phyloP scores from a whole-genome alignment of 768 basidiomycete species.

The Rhodotorula paludigena region DNA sequence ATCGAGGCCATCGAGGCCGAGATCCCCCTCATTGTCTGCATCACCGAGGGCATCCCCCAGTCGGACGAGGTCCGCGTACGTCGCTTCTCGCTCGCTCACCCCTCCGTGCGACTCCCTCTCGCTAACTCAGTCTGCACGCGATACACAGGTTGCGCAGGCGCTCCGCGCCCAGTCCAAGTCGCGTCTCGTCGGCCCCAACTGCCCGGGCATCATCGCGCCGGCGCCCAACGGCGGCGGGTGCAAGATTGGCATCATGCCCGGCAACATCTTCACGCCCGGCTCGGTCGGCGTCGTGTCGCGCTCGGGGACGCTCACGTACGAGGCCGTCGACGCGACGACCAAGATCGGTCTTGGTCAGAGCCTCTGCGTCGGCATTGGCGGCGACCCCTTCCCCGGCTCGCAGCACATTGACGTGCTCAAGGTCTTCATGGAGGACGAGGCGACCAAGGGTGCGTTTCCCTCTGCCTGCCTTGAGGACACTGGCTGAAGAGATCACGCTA shows the following conservation, averaged over 20 bases:
- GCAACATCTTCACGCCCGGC: conserved; percentile 93
- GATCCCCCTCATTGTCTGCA: conserved; percentile 93
- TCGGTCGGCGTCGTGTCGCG: conserved; percentile 95
- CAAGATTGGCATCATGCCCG: conserved; percentile 97
- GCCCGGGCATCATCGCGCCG: conserved; percentile 96
- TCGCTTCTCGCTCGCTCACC: conserved; percentile 21
- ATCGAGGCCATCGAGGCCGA: conserved; percentile 98
- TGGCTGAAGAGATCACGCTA: neutral
- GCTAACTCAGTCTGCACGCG: too few species aligned
- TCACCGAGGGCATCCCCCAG: conserved; percentile 98
- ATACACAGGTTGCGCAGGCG: conserved; percentile 74
- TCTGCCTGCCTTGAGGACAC: neutral
- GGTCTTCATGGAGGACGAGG: conserved; percentile 88
- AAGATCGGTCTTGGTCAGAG: conserved; percentile 93
- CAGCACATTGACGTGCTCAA: conserved; percentile 94
- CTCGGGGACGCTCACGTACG: conserved; percentile 93
- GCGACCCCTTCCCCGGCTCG: conserved; percentile 93
- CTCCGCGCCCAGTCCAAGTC: conserved; percentile 89
- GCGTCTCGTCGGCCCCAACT: conserved; percentile 95
- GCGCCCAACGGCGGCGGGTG: conserved; percentile 60
- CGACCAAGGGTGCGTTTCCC: conserved; percentile 70
- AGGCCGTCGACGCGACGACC: conserved; percentile 86
- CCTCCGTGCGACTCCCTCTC: neutral
- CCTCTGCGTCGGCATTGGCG: conserved; percentile 93
- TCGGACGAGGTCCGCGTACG: conserved; percentile 85